A percentile compares a stretch with the other conserved stretches of the same genome.
phyloP scores from a whole-genome alignment of 345 rosid genomes.

The thale cress (Arabidopsis thaliana) region TAIR10.1 NC_003071.7:1274001-1274500 shows the following conservation, averaged over 20 bases:
- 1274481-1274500: slow-evolving; percentile 15
- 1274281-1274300: too few species aligned
- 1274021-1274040: neutral
- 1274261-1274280: too few species aligned
- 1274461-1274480: slow-evolving; percentile 12
- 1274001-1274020: neutral
- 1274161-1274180: too few species aligned
- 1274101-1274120: neutral
- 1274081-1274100: neutral
- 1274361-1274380: slow-evolving; percentile 1
- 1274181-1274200: too few species aligned
- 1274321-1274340: too few species aligned
- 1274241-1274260: too few species aligned
- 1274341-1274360: neutral
- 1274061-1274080: neutral
- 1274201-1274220: too few species aligned
- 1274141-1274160: neutral
- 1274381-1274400: neutral
- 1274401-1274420: neutral
- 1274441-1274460: slow-evolving; percentile 11
- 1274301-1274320: too few species aligned
- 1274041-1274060: too few species aligned
- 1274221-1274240: too few species aligned
- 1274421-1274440: slow-evolving; percentile 20
- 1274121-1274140: neutral